Conservation (phyloP, 768 basidiomycete genomes). For the Boletus rex-veris region DNA sequence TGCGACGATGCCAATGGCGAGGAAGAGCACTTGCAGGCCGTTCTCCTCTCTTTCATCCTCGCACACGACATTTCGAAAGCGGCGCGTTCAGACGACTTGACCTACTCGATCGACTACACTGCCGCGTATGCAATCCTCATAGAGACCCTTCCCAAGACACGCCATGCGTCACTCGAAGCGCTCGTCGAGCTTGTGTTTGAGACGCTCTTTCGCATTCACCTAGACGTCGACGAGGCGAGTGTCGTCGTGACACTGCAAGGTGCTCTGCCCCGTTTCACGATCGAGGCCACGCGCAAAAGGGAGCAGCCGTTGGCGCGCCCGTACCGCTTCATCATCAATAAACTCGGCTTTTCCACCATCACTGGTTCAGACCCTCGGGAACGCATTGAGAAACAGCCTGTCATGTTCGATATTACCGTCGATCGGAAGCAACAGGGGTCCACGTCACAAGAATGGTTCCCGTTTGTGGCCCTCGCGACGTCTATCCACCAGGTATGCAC, state of each 20-base stretch:
- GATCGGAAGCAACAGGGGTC: neutral
- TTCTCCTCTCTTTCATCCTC: slow-evolving; percentile 51
- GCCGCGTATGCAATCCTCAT: slow-evolving; percentile 32
- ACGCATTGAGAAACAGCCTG: slow-evolving; percentile 57
- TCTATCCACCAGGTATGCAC: slow-evolving; percentile 28
- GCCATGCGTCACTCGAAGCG: slow-evolving; percentile 44
- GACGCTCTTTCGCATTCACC: slow-evolving; percentile 35
- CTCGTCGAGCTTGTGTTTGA: slow-evolving; percentile 42
- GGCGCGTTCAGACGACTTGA: slow-evolving; percentile 51
- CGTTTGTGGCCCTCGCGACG: slow-evolving; percentile 25
- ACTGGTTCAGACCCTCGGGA: slow-evolving; percentile 71
- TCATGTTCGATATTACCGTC: slow-evolving; percentile 50
- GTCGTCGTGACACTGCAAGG: slow-evolving; percentile 48
- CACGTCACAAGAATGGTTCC: neutral
- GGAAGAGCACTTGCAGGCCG: slow-evolving; percentile 42
- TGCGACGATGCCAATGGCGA: slow-evolving; percentile 30
- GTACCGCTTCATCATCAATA: slow-evolving; percentile 28
- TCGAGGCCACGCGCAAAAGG: slow-evolving; percentile 36
- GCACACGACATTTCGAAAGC: slow-evolving; percentile 46
- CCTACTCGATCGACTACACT: slow-evolving; percentile 64
- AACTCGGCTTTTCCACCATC: slow-evolving; percentile 50
- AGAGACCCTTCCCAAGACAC: slow-evolving; percentile 19
- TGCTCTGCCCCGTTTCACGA: slow-evolving; percentile 41
- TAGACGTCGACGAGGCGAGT: slow-evolving; percentile 34
- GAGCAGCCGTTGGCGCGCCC: slow-evolving; percentile 14